Evolutionary conservation across 1,284 basidiomycete genomes (phyloP), one percentile per base, ranked within the genome.

Genomic region (Thecaphora frezii): DNA sequence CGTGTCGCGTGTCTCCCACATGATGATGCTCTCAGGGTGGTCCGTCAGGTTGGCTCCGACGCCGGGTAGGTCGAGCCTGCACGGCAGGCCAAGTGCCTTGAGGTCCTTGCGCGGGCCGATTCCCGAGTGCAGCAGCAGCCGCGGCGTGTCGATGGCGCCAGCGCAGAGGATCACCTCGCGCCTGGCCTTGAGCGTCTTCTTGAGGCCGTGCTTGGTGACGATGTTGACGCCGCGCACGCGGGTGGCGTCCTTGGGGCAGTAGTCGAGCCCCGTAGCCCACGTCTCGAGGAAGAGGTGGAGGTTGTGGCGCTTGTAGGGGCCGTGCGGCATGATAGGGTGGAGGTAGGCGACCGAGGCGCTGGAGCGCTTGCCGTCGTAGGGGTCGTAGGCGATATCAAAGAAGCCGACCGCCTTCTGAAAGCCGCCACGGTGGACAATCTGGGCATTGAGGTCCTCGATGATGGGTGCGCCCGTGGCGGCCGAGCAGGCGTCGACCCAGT

Each of bases 1-100:
- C 13, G 76, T 78, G 21, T 76, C 69, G 43, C 67, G 59, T 25
- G 77, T 78, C 43, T 69, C 67, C 78, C 76, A 79, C 66, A 74
- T 76, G 43, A 74, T 71, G 47, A 79, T 79, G 16, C 66, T 67
- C 48, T 79, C 78, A 9, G 78, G 78, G 54, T 85, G 84, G 49
- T 85, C 84, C 45, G 84, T 83, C 7, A 84, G 73, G 67, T 85
- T 85, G 56, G 78, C 78, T 5, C 84, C 84, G 1, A 85, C 83
- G 5, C 83, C 83, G 4, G 82, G 81, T 8, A 85, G 74, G 25
- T 83, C 75, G 46, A 83, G 61, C 50, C 80, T 78, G 33, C 80
- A 62, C 2, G 77, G 62, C 33, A 85, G 73, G 2, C 81, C 81
- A 5, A 83, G 62, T 23, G 59, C 70, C 36, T 79, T 72, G 4